Conservation (phyloP, 176 grass and related monocot species). For the Urochloa ruziziensis region DNA sequence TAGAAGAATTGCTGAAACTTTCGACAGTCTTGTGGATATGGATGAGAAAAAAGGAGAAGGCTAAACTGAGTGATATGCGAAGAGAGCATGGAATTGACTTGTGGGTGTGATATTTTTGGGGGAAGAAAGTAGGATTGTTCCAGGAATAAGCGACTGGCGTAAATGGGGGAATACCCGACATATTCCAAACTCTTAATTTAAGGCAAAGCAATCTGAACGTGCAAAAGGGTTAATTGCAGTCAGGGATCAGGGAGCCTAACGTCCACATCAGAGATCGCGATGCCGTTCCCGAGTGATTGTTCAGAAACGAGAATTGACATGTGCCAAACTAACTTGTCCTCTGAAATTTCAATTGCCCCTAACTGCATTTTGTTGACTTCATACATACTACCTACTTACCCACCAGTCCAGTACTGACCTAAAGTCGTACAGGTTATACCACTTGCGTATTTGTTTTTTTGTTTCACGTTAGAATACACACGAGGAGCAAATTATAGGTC, state of each 20-base stretch:
- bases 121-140: not conserved
- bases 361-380: not conserved
- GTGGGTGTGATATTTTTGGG: not conserved
- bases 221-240: not conserved
- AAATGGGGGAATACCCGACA: constrained; percentile 16
- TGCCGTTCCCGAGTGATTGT: not conserved
- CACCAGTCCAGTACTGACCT: not conserved
- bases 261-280: not conserved
- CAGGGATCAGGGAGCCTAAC: not conserved
- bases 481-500: not conserved
- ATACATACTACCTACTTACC: not conserved
- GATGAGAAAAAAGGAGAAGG: not conserved
- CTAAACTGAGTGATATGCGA: no score
- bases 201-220: not conserved
- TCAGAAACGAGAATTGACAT: constrained; percentile 3
- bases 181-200: constrained; percentile 18
- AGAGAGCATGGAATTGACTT: not conserved
- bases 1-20: not conserved
- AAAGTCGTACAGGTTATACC: not conserved
- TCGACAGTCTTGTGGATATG: not conserved
- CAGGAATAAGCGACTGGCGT: not conserved
- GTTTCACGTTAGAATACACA: not conserved
- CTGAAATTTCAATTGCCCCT: not conserved
- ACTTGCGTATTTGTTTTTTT: not conserved
- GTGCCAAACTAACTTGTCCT: not conserved